These are phyloP conservation scores for Pterula multifida DNA, from an alignment of 1,284 basidiomycete species.

Conservation along the genomic window DNA sequence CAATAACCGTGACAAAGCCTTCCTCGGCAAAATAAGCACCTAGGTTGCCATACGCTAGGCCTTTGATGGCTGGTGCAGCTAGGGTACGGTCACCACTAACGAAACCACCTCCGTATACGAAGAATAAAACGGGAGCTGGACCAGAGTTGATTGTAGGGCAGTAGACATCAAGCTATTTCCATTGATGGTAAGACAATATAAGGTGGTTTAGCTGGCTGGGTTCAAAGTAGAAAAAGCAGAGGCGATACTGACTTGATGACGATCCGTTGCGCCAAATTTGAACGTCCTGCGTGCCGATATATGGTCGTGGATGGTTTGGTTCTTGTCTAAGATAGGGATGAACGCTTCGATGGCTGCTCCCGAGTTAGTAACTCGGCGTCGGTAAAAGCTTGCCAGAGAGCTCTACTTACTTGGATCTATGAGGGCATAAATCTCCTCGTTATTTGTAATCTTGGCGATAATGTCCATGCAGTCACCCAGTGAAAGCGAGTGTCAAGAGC, in stretches of 20 bases:
- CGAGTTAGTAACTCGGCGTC: too few species aligned
- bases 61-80: conserved; percentile 27
- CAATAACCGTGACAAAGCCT: conserved; percentile 48
- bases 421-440: not conserved
- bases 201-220: not conserved
- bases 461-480: not conserved
- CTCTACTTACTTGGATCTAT: not conserved
- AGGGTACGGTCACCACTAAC: conserved; percentile 32
- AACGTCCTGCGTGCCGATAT: conserved; percentile 35
- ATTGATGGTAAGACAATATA: too few species aligned
- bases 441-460: not conserved
- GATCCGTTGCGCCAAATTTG: conserved; percentile 36
- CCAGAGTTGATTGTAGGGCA: conserved; percentile 27
- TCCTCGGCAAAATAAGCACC: conserved; percentile 45
- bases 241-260: conserved; percentile 45
- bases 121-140: conserved; percentile 40
- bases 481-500: not conserved
- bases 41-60: conserved; percentile 33
- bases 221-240: not conserved
- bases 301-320: conserved; percentile 25
- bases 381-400: not conserved
- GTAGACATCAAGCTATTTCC: conserved; percentile 48
- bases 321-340: conserved; percentile 27
- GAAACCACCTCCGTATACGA: conserved; percentile 55
- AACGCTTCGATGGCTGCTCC: too few species aligned